A percentile compares a stretch with the other conserved stretches of the same genome.
phyloP scores from a whole-genome alignment of 2,329 filamentous ascomycete species.

The Pseudogymnoascus sp. region DNA sequence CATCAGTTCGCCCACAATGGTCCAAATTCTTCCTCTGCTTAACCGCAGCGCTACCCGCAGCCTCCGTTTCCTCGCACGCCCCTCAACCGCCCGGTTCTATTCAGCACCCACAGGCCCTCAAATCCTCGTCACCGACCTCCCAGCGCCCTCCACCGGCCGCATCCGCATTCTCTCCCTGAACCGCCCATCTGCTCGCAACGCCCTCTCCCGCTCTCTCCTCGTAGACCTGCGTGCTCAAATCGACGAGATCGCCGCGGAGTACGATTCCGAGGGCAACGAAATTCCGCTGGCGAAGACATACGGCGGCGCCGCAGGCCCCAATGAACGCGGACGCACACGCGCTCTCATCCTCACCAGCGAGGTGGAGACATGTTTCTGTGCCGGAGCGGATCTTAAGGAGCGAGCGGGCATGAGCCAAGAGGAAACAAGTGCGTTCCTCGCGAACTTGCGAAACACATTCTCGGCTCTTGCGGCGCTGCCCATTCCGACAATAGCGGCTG shows the following conservation, averaged over 20 bases:
- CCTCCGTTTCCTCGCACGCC: slow-evolving; percentile 4
- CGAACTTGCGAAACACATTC: slow-evolving; percentile 68
- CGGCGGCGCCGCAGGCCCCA: slow-evolving; percentile 37
- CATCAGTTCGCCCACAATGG: slow-evolving; percentile 1
- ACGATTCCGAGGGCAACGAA: slow-evolving; percentile 48
- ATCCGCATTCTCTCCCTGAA: slow-evolving; percentile 87
- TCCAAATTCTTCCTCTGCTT: background rate
- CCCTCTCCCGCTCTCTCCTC: slow-evolving; percentile 75
- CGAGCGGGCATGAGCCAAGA: slow-evolving; percentile 64
- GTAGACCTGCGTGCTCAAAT: slow-evolving; percentile 64
- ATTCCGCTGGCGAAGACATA: slow-evolving; percentile 33
- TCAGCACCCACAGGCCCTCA: background rate
- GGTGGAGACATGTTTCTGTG: slow-evolving; percentile 82
- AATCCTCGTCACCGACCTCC: slow-evolving; percentile 40
- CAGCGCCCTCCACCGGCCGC: slow-evolving; percentile 70
- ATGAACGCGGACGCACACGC: slow-evolving; percentile 54
- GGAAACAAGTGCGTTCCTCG: slow-evolving; percentile 77
- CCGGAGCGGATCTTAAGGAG: slow-evolving; percentile 92
- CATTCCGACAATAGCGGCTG: slow-evolving; percentile 82
- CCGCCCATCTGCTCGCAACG: slow-evolving; percentile 77
- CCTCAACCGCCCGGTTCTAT: slow-evolving; percentile 6
- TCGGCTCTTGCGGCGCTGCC: slow-evolving; percentile 64
- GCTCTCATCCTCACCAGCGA: slow-evolving; percentile 79
- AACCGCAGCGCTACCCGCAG: background rate
- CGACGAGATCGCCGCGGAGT: slow-evolving; percentile 59